A percentile compares a stretch with the other conserved stretches of the same genome.
phyloP scores from a whole-genome alignment of 129 eudicot species.

The Helichrysum umbraculigerum region DNA sequence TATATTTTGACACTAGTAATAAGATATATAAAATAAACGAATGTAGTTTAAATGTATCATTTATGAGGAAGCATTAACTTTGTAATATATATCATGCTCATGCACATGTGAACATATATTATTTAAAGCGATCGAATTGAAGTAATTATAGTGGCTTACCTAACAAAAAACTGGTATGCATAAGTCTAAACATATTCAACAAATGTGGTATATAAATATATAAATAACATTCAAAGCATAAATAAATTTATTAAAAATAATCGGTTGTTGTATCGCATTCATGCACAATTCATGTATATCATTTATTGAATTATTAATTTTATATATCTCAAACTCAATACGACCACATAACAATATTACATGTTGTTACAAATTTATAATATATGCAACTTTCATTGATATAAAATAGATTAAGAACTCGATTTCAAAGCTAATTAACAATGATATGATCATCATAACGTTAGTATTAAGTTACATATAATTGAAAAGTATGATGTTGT shows the following conservation, averaged over 20 bases:
- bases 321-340: neutral
- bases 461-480: no score
- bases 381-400: neutral
- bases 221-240: slow-evolving; percentile 2
- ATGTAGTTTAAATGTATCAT: neutral
- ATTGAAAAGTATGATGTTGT: no score
- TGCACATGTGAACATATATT: slow-evolving; percentile 1
- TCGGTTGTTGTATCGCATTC: slow-evolving; percentile 1
- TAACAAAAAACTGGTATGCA: neutral
- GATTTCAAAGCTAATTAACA: no score
- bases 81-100: neutral
- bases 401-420: neutral
- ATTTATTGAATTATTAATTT: neutral
- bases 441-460: no score
- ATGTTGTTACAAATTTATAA: neutral
- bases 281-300: slow-evolving; percentile 14
- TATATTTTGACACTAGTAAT: no score
- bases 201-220: neutral
- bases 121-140: neutral
- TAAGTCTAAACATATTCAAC: neutral
- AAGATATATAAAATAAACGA: neutral
- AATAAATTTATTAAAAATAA: neutral
- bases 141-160: slow-evolving; percentile 3
- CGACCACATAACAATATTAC: neutral
- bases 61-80: neutral